Conservation (phyloP, 2,329 filamentous ascomycete species). For the Trichoderma citrinoviride region DNA sequence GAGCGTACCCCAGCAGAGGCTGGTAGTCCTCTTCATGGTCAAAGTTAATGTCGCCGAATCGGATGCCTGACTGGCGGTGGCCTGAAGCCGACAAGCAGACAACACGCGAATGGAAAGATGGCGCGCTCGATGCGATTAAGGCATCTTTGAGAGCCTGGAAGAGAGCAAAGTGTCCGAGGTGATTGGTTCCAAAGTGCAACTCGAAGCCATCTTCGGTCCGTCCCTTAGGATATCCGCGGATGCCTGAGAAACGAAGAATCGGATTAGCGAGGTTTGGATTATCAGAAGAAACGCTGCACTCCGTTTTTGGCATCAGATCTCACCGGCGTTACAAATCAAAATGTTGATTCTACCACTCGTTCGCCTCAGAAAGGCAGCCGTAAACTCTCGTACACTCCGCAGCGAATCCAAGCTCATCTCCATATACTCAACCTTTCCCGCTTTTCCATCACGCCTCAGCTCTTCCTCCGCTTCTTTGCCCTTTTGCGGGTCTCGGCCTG, state of each 20-base stretch:
- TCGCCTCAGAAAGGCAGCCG: conserved; percentile 24
- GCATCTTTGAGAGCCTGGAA: conserved; percentile 45
- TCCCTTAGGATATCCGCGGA: conserved; percentile 40
- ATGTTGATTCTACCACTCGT: conserved; percentile 28
- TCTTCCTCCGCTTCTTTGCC: conserved; percentile 26
- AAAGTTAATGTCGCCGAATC: conserved; percentile 25
- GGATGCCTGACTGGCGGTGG: conserved; percentile 35
- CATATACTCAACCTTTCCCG: conserved; percentile 35
- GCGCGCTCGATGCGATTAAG: conserved; percentile 27
- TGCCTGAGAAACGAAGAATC: conserved; percentile 18
- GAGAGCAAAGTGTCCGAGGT: conserved; percentile 45
- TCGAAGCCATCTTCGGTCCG: conserved; percentile 47
- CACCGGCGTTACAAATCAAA: conserved; percentile 45
- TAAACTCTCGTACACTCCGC: conserved; percentile 32
- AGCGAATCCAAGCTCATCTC: conserved; percentile 34
- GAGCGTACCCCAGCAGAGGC: conserved; percentile 42
- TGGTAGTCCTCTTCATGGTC: conserved; percentile 25
- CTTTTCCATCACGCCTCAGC: conserved; percentile 26
- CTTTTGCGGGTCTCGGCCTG: conserved; percentile 39
- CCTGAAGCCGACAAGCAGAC: conserved; percentile 44
- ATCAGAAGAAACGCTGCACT: background rate
- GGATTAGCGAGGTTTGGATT: background rate
- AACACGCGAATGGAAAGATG: conserved; percentile 42
- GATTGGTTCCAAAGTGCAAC: conserved; percentile 50
- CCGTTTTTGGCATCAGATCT: background rate